Evolutionary conservation across 2,329 filamentous ascomycete genomes (phyloP).

Genomic region (Fusarium illudens): DNA sequence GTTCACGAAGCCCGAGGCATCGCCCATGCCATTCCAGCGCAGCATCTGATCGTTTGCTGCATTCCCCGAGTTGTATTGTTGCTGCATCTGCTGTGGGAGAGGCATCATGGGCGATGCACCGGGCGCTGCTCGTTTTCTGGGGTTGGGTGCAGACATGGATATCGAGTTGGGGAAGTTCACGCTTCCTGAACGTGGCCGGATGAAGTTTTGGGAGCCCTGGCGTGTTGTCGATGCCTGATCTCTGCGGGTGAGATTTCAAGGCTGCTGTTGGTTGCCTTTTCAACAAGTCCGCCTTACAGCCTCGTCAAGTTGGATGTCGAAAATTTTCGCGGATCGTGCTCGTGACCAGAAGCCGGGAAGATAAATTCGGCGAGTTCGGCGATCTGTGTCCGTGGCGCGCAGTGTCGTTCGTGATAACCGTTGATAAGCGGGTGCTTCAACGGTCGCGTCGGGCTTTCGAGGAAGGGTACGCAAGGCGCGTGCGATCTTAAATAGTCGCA

Average conservation of each 20-base stretch:
- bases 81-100: constrained; percentile 59
- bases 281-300: constrained; percentile 12
- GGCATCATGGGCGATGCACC: constrained; percentile 72
- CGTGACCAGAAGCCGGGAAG: background rate
- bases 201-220: constrained; percentile 11
- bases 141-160: constrained; percentile 59
- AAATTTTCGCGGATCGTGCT: constrained; percentile 1
- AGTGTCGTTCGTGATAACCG: constrained; percentile 20
- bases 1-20: constrained; percentile 48
- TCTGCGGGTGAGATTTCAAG: constrained; percentile 21
- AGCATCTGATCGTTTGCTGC: constrained; percentile 58
- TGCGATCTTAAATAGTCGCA: background rate
- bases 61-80: constrained; percentile 55
- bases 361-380: background rate
- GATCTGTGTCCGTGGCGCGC: background rate
- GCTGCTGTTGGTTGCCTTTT: constrained; percentile 18
- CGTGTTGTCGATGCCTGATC: constrained; percentile 34
- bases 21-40: constrained; percentile 54
- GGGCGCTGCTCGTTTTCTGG: constrained; percentile 78
- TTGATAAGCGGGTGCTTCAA: constrained; percentile 5
- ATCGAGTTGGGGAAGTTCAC: background rate
- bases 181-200: constrained; percentile 23
- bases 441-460: constrained; percentile 10
- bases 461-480: background rate
- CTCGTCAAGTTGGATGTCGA: background rate